Evolutionary conservation across 1,284 basidiomycete genomes (phyloP), one percentile per base, ranked within the genome.

Genomic region (Spongispora temasekensis): DNA sequence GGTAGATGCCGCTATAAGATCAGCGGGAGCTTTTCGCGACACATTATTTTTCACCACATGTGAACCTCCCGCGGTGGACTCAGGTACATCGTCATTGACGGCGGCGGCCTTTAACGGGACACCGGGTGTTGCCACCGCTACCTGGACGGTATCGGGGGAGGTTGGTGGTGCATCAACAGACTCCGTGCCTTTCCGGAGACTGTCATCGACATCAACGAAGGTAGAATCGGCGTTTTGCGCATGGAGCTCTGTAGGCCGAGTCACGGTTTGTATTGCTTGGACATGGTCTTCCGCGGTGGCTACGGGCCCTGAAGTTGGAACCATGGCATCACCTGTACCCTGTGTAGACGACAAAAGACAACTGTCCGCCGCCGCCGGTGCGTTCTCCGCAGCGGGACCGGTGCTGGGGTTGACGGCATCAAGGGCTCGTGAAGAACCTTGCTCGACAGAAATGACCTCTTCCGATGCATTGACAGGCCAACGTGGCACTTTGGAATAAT

Each of bases 391-490:
- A 34, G 53, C 27, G 23, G 55, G 27, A 42, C 34, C 53, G 25
- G 48, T 17, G 5, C 56, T 48, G 17, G 52, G 9, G 42, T 44
- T 27, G 35, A 48, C 54, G n/a, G 13, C 28, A 35, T 55, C 61
- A 34, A n/a, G 23, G 9, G 37, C 15, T 13, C 13, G 51, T 30
- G 51, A 37, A 37, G 32, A 48, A 46, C 56, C 51, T 60, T 60
- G 64, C 50, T 65, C 56, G 25, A 53, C 52, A 48, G 34, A 50
- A 61, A 35, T 23, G 10, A 1, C 66, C 35, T 59, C 65, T 35
- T 66, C 57, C 25, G n/a, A n/a, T n/a, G n/a, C n/a, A n/a, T n/a
- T n/a, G n/a, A 46, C 59, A 55, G 53, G 35, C 8, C 28, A 44
- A 23, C 25, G 30, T 37, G 64, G 35, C 32, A 34, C 23, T 13